Base-by-base conservation (phyloP, 441 rosid species). In the Cnidoscolus chayamansa region DNA sequence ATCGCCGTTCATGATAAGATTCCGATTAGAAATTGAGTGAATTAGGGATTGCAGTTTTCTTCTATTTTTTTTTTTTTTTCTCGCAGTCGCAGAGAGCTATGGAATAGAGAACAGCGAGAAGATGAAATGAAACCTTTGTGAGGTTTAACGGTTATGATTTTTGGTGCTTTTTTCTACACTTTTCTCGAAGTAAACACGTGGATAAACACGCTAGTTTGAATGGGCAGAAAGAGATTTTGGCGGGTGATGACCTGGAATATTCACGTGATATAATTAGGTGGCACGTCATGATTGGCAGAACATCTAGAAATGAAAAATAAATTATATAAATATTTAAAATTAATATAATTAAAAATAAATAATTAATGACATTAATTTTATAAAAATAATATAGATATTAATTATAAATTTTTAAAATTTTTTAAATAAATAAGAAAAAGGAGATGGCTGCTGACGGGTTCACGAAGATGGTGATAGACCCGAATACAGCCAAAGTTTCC, bases 91-190 rank as follows among this genome's bases (percentile, higher is more conserved):
- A 63, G 54, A 13, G 50, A 57, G 49, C 47, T 55, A 4, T 11
- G 70, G 16, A 12, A 50, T n/a, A n/a, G 30, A 4, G 10, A 25
- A 11, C 25, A n/a, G 7, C 3, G 3, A 35, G 40, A 35, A 35
- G 40, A 35, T 4, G 40, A 35, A 35, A 35, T 2, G 40, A 35
- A 2, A 4, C 5, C 56, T 17, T 53, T 0, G 54, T 60, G 67
- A 30, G 54, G 63, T 25, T 84, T 58, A 79, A 81, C 87, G 85
- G 85, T 72, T 79, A 71, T 51, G 77, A 81, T 78, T 76, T 56
- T 31, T 10, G 65, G 10, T 19, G 35, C 59, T 54, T 37, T 13
- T 62, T 72, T 80, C 79, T 60, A 0, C 15, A 75, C 49, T 35
- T 74, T 68, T 84, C 81, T 65, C 77, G 82, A 77, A 74, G 20